Conservation (phyloP, 768 basidiomycete genomes). For the Psilocybe subaeruginosa region DNA sequence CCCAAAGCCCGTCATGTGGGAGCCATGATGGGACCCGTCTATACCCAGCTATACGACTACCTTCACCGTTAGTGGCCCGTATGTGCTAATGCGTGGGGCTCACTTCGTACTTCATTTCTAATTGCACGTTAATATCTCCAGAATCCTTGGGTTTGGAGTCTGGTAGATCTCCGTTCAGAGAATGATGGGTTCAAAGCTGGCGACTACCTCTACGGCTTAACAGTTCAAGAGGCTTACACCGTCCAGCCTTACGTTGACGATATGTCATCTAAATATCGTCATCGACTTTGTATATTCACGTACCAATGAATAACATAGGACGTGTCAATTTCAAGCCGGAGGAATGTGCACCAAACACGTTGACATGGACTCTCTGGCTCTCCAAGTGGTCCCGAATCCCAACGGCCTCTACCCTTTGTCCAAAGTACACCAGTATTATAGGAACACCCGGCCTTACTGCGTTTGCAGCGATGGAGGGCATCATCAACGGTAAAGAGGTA, state of each 20-base stretch:
- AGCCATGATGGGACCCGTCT: conserved; percentile 36
- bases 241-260: conserved; percentile 4
- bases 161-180: conserved; percentile 47
- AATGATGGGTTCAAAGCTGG: conserved; percentile 33
- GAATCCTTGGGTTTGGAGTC: conserved; percentile 37
- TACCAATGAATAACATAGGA: not conserved
- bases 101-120: no score
- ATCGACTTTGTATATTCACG: not conserved
- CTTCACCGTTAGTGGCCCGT: conserved; percentile 38
- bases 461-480: conserved; percentile 39
- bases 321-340: conserved; percentile 6
- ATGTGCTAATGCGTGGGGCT: conserved; percentile 10
- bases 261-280: conserved; percentile 10
- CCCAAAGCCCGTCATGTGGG: conserved; percentile 43
- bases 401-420: conserved; percentile 1
- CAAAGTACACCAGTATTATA: not conserved
- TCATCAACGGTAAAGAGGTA: conserved; percentile 39
- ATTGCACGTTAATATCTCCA: conserved; percentile 7
- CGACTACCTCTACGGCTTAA: conserved; percentile 40
- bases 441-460: conserved; percentile 35
- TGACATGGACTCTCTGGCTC: conserved; percentile 7
- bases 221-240: conserved; percentile 21
- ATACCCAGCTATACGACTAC: conserved; percentile 28
- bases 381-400: conserved; percentile 32
- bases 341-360: not conserved